Percentiles rank a stretch among this genome's conserved stretches.
phyloP scores from a whole-genome alignment of 306 rosid species.

The Inga laurina region DNA sequence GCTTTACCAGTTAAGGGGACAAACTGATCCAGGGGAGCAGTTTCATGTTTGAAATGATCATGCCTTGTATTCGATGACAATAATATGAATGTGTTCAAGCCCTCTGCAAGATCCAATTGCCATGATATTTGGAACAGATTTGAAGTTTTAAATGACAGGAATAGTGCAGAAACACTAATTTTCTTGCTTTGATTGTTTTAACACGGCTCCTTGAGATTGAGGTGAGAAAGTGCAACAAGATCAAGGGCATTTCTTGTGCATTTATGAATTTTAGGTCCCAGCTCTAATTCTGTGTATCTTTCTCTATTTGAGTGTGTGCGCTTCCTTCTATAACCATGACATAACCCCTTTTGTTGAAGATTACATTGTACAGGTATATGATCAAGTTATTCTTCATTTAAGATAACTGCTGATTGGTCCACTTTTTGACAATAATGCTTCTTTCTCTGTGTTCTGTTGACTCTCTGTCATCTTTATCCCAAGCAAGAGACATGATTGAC shows the following conservation, averaged over 20 bases:
- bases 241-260: background rate
- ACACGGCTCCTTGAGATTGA: background rate
- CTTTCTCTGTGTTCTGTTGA: constrained; percentile 7
- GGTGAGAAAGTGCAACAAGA: background rate
- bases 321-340: constrained; percentile 1
- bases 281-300: background rate
- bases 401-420: background rate
- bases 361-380: background rate
- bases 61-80: constrained; percentile 6
- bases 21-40: background rate
- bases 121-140: background rate
- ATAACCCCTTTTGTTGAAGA: background rate
- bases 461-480: background rate
- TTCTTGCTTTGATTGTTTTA: background rate
- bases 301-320: background rate
- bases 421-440: background rate
- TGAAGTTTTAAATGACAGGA: background rate
- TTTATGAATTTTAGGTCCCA: constrained; percentile 2
- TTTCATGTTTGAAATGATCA: constrained; percentile 7
- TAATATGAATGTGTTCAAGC: background rate
- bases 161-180: background rate
- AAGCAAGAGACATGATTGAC: background rate
- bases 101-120: background rate
- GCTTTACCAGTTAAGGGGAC: background rate
- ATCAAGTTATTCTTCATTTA: background rate